Evolutionary conservation across 2,329 filamentous ascomycete species (phyloP), one percentile per base, ranked within the genome.

Genomic region (Curvularia verruculosa): DNA sequence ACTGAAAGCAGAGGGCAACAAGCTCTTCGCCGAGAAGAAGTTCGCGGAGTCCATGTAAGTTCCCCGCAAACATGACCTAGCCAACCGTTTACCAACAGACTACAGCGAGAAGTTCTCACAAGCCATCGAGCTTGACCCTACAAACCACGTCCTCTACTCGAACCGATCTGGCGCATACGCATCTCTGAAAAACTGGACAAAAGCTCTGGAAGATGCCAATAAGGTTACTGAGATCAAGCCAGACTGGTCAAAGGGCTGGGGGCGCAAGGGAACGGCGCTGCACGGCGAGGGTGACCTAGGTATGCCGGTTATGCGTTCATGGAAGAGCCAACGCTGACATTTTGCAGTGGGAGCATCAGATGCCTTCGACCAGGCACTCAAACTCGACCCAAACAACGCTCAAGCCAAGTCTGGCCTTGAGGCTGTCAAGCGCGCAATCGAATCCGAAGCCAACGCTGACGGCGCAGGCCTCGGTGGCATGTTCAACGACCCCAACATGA

Each of bases 211-310:
- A 62, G 95, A 99, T 83, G 95, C 95, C 56, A 89, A 89, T 74
- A 97, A 97, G 84, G 95, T 92, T 3, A 96, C 90, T 53, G 87
- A 96, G 79, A 83, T 99, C 77, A 98, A 99, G 84, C 90, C 94
- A 12, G 95, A 98, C 82, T 99, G 95, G 95, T 88, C 92, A 58
- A 98, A 98, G 81, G 95, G 95, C 65, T 97, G 92, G 89, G 89
- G 90, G 57, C 88, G 95, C 59, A 97, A 97, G 78, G 95, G 94
- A 65, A 89, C 92, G 62, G 95, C 95, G 54, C 84, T 93, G 31
- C 95, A 96, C 77, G 95, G 95, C 44, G 82, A 88, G 58, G 91
- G 93, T 49, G 92, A 99, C 75, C 84, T 98, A 21, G 70, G 84
- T 86, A 81, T 61, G 81, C 75, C 6, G 23, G 21, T 26, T 13